Percentiles rank a stretch among this genome's conserved stretches.
Evolutionary conservation across 1,284 basidiomycete genomes (phyloP).

Genomic region (Ceraceosorus guamensis): DNA sequence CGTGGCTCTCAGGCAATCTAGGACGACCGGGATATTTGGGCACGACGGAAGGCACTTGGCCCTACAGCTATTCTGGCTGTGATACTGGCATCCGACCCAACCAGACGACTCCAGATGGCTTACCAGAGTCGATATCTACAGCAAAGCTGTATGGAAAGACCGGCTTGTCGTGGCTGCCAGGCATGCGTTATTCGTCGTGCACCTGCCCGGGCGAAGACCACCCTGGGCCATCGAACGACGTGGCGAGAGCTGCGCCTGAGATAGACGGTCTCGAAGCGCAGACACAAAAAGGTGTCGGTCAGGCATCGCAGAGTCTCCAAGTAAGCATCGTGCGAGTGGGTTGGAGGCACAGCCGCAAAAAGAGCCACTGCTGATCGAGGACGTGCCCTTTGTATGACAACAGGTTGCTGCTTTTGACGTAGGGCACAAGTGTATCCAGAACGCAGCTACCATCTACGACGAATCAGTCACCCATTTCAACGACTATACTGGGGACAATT

Average conservation of each 20-base stretch:
- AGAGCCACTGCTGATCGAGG: no score
- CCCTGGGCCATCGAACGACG: slow-evolving; percentile 32
- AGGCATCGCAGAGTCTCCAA: slow-evolving; percentile 42
- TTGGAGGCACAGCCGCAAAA: no score
- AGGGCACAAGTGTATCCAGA: slow-evolving; percentile 30
- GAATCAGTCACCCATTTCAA: slow-evolving; percentile 29
- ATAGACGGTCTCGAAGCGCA: slow-evolving; percentile 50
- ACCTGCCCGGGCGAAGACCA: slow-evolving; percentile 37
- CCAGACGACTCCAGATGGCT: slow-evolving; percentile 32
- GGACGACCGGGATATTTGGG: slow-evolving; percentile 52
- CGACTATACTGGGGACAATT: slow-evolving; percentile 37
- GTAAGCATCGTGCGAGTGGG: slow-evolving; percentile 1
- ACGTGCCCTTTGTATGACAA: no score
- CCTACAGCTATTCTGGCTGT: slow-evolving; percentile 50
- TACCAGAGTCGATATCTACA: background rate
- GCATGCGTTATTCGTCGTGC: slow-evolving; percentile 40
- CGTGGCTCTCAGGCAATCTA: slow-evolving; percentile 44
- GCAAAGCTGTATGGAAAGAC: slow-evolving; percentile 1
- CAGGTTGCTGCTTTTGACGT: slow-evolving; percentile 39
- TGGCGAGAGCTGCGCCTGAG: slow-evolving; percentile 46
- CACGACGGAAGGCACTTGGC: slow-evolving; percentile 46
- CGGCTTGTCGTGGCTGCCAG: slow-evolving; percentile 22
- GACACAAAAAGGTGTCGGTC: slow-evolving; percentile 52
- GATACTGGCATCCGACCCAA: slow-evolving; percentile 42
- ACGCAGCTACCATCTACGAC: slow-evolving; percentile 31